phyloP scores from a whole-genome alignment of 345 rosid species.

The Rhizophora apiculata region DNA sequence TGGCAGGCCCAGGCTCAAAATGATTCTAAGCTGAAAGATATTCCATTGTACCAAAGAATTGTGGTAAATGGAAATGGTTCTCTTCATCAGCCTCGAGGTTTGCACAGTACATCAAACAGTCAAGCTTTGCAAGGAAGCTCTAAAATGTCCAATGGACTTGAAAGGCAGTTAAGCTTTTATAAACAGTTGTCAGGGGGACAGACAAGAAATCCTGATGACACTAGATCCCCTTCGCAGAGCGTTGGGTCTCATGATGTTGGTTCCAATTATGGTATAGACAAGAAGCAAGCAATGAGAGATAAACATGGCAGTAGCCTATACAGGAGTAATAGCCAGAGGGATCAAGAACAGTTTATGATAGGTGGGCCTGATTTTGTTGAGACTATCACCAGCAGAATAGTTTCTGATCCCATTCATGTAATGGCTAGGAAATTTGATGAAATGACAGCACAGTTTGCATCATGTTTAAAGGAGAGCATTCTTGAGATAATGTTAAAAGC shows the following conservation, averaged over 20 bases:
- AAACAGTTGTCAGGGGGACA: slow-evolving; percentile 39
- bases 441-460: slow-evolving; percentile 61
- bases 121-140: slow-evolving; percentile 52
- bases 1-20: slow-evolving; percentile 70
- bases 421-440: slow-evolving; percentile 78
- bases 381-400: slow-evolving; percentile 57
- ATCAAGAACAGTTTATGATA: slow-evolving; percentile 39
- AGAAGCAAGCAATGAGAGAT: slow-evolving; percentile 53
- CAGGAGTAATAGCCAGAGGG: slow-evolving; percentile 62
- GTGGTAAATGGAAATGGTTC: slow-evolving; percentile 68
- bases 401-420: slow-evolving; percentile 66
- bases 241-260: slow-evolving; percentile 64
- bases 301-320: slow-evolving; percentile 52
- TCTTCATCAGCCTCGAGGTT: slow-evolving; percentile 48
- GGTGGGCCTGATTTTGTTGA: slow-evolving; percentile 76
- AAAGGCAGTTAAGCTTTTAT: slow-evolving; percentile 67
- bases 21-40: slow-evolving; percentile 67
- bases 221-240: slow-evolving; percentile 60
- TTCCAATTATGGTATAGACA: slow-evolving; percentile 56
- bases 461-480: slow-evolving; percentile 69
- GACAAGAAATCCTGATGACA: slow-evolving; percentile 40
- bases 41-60: slow-evolving; percentile 54
- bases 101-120: slow-evolving; percentile 43
- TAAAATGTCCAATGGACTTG: slow-evolving; percentile 50
- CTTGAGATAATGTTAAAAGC: slow-evolving; percentile 63